These are phyloP conservation scores for Xylaria multiplex DNA, from an alignment of 2,329 filamentous ascomycete genomes.

Conservation along the genomic window DNA sequence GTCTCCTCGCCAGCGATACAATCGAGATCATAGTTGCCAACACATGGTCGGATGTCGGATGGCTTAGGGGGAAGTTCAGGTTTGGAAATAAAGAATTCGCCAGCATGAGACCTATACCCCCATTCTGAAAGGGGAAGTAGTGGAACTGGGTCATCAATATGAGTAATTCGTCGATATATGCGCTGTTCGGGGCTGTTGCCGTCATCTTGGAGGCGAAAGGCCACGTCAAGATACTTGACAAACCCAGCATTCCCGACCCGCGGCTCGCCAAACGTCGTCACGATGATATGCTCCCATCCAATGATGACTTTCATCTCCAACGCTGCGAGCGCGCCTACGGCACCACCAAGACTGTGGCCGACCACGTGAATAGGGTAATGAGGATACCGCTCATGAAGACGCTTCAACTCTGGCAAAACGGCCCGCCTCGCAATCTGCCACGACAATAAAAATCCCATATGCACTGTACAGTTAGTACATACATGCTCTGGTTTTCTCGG, in stretches of 20 bases:
- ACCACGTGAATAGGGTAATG: slow-evolving; percentile 80
- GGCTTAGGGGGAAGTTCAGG: slow-evolving; percentile 72
- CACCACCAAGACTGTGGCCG: slow-evolving; percentile 92
- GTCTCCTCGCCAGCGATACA: slow-evolving; percentile 70
- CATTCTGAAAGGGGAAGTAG: slow-evolving; percentile 86
- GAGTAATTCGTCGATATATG: slow-evolving; percentile 81
- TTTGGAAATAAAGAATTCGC: slow-evolving; percentile 88
- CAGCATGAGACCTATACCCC: slow-evolving; percentile 86
- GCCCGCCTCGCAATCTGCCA: slow-evolving; percentile 79
- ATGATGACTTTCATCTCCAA: slow-evolving; percentile 78
- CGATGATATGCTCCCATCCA: slow-evolving; percentile 77
- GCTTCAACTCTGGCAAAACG: slow-evolving; percentile 74
- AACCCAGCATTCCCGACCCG: slow-evolving; percentile 68
- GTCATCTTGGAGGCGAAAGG: slow-evolving; percentile 58
- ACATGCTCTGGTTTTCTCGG: slow-evolving; percentile 57
- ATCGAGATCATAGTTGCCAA: slow-evolving; percentile 73
- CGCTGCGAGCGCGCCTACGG: slow-evolving; percentile 86
- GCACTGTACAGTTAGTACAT: slow-evolving; percentile 90
- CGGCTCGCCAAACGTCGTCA: slow-evolving; percentile 96
- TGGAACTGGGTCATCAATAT: slow-evolving; percentile 87
- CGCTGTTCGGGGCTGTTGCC: slow-evolving; percentile 49
- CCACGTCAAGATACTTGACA: slow-evolving; percentile 63
- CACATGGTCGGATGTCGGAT: slow-evolving; percentile 76
- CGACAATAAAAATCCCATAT: slow-evolving; percentile 86
- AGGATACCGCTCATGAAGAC: slow-evolving; percentile 69